Conservation (phyloP, 768 basidiomycete genomes). For the Coprinopsis cinerea region DNA sequence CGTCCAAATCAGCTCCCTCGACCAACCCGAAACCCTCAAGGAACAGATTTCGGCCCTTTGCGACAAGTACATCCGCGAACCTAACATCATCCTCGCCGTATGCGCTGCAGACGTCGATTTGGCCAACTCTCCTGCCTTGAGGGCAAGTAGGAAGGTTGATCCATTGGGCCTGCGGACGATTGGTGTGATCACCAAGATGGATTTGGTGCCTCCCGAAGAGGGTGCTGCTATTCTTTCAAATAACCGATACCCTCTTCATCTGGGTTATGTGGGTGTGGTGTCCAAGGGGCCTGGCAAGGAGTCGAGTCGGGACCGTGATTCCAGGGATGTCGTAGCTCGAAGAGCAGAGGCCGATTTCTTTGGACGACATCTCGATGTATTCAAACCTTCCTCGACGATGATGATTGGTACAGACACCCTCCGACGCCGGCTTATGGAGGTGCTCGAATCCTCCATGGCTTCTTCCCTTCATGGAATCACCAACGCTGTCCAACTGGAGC, state of each 20-base stretch:
- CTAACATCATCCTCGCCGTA: slow-evolving; percentile 98
- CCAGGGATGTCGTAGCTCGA: slow-evolving; percentile 42
- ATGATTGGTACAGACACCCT: slow-evolving; percentile 93
- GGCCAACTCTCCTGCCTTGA: slow-evolving; percentile 93
- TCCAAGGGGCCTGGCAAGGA: slow-evolving; percentile 68
- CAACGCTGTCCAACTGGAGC: slow-evolving; percentile 93
- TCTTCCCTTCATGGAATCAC: slow-evolving; percentile 92
- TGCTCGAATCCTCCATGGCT: slow-evolving; percentile 96
- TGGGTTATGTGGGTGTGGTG: slow-evolving; percentile 97
- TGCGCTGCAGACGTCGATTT: slow-evolving; percentile 98
- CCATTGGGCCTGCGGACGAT: slow-evolving; percentile 93
- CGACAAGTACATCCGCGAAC: slow-evolving; percentile 97
- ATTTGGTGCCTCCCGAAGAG: slow-evolving; percentile 81
- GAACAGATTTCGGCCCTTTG: slow-evolving; percentile 88
- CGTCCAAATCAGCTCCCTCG: slow-evolving; percentile 89
- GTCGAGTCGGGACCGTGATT: slow-evolving; percentile 35
- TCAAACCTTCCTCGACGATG: slow-evolving; percentile 54
- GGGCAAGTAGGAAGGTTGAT: slow-evolving; percentile 91
- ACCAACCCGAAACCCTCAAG: slow-evolving; percentile 92
- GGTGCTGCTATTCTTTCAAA: slow-evolving; percentile 80
- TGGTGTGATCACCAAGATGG: slow-evolving; percentile 99
- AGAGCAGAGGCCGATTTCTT: slow-evolving; percentile 69
- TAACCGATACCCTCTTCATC: slow-evolving; percentile 92
- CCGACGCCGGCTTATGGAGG: slow-evolving; percentile 89
- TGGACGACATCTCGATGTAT: slow-evolving; percentile 52